phyloP scores from a whole-genome alignment of 257 asterid genomes.

The Plantago major region DNA sequence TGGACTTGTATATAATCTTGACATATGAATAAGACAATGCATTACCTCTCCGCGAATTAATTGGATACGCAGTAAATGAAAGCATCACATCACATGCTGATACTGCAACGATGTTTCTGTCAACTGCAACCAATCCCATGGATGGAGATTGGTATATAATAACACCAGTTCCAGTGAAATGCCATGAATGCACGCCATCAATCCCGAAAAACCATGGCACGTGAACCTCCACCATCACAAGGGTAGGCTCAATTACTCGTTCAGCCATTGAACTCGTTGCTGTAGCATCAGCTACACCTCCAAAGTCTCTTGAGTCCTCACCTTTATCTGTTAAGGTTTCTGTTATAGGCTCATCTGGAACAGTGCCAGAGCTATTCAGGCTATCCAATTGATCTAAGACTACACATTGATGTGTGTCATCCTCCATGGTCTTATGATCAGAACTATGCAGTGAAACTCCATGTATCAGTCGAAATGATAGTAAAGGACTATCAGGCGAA shows the following conservation, averaged over 20 bases:
- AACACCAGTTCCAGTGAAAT: constrained; percentile 92
- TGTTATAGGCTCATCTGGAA: too few species aligned
- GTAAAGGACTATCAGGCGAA: constrained; percentile 50
- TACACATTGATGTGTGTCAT: constrained; percentile 72
- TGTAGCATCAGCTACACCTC: too few species aligned
- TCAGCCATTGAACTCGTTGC: too few species aligned
- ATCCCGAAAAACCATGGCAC: constrained; percentile 96
- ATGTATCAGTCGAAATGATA: constrained; percentile 31
- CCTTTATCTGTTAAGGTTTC: too few species aligned
- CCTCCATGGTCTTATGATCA: constrained; percentile 34
- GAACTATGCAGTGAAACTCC: constrained; percentile 40
- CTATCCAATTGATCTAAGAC: too few species aligned
- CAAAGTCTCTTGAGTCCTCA: too few species aligned
- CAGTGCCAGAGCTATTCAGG: too few species aligned
- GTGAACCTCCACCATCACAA: constrained; percentile 97
- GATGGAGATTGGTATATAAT: constrained; percentile 74
- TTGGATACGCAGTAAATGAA: constrained; percentile 96
- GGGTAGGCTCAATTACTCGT: constrained; percentile 20
- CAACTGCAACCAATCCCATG: constrained; percentile 92
- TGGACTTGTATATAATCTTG: too few species aligned
- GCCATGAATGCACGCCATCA: constrained; percentile 95
- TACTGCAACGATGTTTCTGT: constrained; percentile 89
- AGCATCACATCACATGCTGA: constrained; percentile 92
- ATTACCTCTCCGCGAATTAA: constrained; percentile 79
- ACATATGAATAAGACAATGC: not conserved